phyloP scores from a whole-genome alignment of 805 yeast species.

The Hagleromyces aurorensis region DNA sequence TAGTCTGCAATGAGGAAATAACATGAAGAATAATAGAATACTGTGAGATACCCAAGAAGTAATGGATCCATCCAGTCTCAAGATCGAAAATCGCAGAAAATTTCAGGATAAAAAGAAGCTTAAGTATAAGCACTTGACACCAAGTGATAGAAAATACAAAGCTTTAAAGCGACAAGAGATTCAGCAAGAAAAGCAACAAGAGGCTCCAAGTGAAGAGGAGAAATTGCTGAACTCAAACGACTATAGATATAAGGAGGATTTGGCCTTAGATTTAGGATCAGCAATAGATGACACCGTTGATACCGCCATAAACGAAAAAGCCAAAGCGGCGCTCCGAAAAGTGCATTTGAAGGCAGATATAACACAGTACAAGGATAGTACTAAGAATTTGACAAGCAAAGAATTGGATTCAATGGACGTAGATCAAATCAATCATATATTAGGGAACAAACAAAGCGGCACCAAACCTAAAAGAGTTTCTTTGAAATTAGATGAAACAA shows the following conservation, averaged over 20 bases:
- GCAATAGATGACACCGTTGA: slow-evolving; percentile 8
- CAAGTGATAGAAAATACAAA: slow-evolving; percentile 31
- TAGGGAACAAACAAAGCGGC: slow-evolving; percentile 7
- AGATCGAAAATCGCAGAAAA: slow-evolving; percentile 36
- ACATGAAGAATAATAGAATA: too few relatives aligned
- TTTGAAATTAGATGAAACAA: too few relatives aligned
- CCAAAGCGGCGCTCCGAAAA: slow-evolving; percentile 9
- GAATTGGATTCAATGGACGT: slow-evolving; percentile 18
- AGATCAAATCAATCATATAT: slow-evolving; percentile 13
- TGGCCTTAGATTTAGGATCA: slow-evolving; percentile 8
- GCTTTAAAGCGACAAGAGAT: slow-evolving; percentile 15
- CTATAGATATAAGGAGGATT: slow-evolving; percentile 20
- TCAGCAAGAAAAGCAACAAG: slow-evolving; percentile 19
- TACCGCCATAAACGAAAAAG: slow-evolving; percentile 6
- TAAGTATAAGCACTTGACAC: slow-evolving; percentile 33
- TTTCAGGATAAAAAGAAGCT: slow-evolving; percentile 35
- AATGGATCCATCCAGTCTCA: slow-evolving; percentile 27
- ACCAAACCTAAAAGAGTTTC: too few relatives aligned
- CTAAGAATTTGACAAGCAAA: slow-evolving; percentile 12
- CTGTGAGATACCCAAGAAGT: slow-evolving; percentile 1
- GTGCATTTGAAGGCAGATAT: too few relatives aligned
- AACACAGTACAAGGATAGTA: background rate
- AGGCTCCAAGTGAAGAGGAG: slow-evolving; percentile 6
- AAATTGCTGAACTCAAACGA: slow-evolving; percentile 17
- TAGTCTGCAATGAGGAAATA: too few relatives aligned